A percentile compares a stretch with the other conserved stretches of the same genome.
Evolutionary conservation across 345 rosid genomes (phyloP).

Genomic region (Barbarea vulgaris): DNA sequence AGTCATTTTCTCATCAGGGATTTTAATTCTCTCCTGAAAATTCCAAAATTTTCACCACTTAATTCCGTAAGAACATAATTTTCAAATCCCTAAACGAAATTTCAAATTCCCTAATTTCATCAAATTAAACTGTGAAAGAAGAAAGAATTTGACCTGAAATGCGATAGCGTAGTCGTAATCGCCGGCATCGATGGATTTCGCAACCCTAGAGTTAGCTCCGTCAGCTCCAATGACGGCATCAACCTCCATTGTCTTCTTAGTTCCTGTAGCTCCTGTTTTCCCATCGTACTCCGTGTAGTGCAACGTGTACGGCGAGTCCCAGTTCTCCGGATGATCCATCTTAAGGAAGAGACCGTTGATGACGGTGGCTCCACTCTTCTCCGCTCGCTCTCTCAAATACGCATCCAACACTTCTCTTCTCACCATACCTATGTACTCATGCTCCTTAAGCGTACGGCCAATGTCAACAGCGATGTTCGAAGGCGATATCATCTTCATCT

Average conservation of each 20-base stretch:
- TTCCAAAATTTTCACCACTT: not conserved
- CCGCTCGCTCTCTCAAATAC: slow-evolving; percentile 76
- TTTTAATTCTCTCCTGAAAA: slow-evolving; percentile 78
- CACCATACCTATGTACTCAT: slow-evolving; percentile 98
- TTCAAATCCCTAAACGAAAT: not conserved
- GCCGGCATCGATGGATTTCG: slow-evolving; percentile 85
- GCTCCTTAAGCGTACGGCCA: slow-evolving; percentile 90
- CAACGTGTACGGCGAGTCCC: slow-evolving; percentile 63
- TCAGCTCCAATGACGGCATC: slow-evolving; percentile 97
- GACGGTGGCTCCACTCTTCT: slow-evolving; percentile 69
- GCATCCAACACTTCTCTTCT: slow-evolving; percentile 81
- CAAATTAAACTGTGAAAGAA: not conserved
- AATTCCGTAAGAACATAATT: not conserved
- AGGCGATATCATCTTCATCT: slow-evolving; percentile 97
- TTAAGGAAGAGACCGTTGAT: slow-evolving; percentile 84
- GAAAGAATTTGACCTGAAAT: slow-evolving; percentile 63
- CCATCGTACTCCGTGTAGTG: slow-evolving; percentile 90
- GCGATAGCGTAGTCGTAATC: slow-evolving; percentile 97
- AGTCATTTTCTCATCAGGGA: slow-evolving; percentile 83
- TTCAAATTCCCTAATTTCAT: not conserved
- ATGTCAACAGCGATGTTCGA: slow-evolving; percentile 96
- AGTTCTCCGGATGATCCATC: slow-evolving; percentile 69
- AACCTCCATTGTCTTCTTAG: slow-evolving; percentile 78
- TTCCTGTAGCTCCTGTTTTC: slow-evolving; percentile 58
- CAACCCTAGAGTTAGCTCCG: slow-evolving; percentile 94